Base-by-base conservation (phyloP, 2,329 filamentous ascomycete genomes). In the Chaetomiaceae sp. region DNA sequence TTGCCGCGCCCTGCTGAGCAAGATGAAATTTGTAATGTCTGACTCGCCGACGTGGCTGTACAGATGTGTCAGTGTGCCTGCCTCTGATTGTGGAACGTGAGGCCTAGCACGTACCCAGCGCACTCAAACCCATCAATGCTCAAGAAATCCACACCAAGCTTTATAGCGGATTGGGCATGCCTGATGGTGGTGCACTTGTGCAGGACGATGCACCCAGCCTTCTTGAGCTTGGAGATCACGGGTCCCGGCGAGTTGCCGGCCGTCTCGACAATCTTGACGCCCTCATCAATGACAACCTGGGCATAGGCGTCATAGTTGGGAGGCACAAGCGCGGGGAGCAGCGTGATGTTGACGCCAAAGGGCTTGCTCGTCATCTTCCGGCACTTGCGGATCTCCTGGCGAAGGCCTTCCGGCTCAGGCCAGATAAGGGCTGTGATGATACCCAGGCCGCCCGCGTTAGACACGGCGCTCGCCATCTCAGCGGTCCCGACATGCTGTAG, bases 171-270 rank as follows among this genome's bases (percentile, higher is more conserved):
- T 70, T 90, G 82, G 18, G 94, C 94, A 69, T 99, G 94, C 51
- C 90, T 79, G 73, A 99, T 95, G 5, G 90, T 95, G 8, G 94
- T 99, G 77, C 94, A 97, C 75, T 99, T 99, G 81, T 99, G 94
- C 52, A 99, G 76, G 63, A 99, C 84, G 51, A 81, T 92, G 64
- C 82, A 81, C 52, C 83, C 84, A 5, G 85, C 87, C 56, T 80
- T 80, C 75, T 97, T 99, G 50, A 99, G 80, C 75, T 90, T 82
- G 67, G 82, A 78, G 70, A 99, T 97, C 59, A 99, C 86, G 3
- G 91, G 90, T 1, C 90, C 94, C 0, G 94, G 94, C 64, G 79
- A 85, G 65, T 71, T 71, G 48, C 69, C 69, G 5, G 69, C 69
- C 36, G 69, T 71, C 64, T 97, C 94, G 62, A 97, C 92, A 57